Evolutionary conservation across 2,329 filamentous ascomycete genomes (phyloP), one percentile per base, ranked within the genome.

Genomic region (Xylariales sp.): DNA sequence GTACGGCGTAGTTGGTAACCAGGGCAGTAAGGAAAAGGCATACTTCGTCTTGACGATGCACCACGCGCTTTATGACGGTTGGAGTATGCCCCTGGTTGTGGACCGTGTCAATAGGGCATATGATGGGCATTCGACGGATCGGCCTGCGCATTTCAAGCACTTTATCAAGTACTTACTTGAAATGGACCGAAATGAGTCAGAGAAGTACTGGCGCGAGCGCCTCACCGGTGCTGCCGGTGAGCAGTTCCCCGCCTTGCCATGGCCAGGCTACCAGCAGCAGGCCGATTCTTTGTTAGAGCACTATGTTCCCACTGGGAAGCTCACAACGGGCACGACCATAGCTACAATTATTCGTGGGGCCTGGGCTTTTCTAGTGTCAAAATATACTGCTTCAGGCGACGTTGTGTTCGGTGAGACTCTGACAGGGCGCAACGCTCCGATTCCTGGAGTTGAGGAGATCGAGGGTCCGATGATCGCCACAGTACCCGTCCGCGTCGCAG

Each of bases 401-500:
- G 80, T 89, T 6, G 80, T 89, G 14, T 89, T 89, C 67, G 87
- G 87, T 10, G 85, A 87, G 78, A 89, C 87, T 0, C 78, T 90
- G 3, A 88, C 86, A 0, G 87, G 88, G 1, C 84, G 87, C 30
- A 84, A 85, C 63, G 82, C 83, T 0, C 80, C 83, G 1, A 78
- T 87, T 32, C 72, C 80, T 0, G 84, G 83, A 2, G 80, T 81
- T 69, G 84, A 87, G 66, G 78, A 86, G 67, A 88, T 89, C 55
- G 84, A 87, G 67, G 88, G 87, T 0, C 87, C 87, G 0, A 87
- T 88, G 82, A 87, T 89, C 69, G 85, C 86, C 1, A 90, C 87
- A 0, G 82, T 90, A 1, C 87, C 87, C 0, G 79, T 89, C 6
- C 83, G 86, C 16, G 78, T 89, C 1, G 78, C 79, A 0, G 75